These are phyloP conservation scores for Alternaria panax DNA, from an alignment of 2,329 filamentous ascomycete genomes.

Conservation along the genomic window DNA sequence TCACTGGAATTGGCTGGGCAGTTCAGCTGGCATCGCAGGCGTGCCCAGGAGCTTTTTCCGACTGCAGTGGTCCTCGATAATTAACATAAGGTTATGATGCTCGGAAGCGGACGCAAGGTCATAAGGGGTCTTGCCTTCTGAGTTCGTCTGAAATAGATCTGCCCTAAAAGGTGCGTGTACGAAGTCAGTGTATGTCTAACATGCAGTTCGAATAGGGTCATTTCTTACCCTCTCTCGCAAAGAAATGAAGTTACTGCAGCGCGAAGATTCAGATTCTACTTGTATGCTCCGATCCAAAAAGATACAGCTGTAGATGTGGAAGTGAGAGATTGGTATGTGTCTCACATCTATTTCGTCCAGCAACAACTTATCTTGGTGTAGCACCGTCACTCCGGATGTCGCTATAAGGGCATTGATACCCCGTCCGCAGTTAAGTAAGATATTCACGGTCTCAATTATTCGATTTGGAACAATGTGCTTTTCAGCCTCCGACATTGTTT, in stretches of 20 bases:
- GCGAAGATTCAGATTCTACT: slow-evolving; percentile 29
- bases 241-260: slow-evolving; percentile 22
- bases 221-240: slow-evolving; percentile 24
- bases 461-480: slow-evolving; percentile 17
- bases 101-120: slow-evolving; percentile 26
- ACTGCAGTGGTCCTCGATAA: slow-evolving; percentile 16
- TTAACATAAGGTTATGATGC: slow-evolving; percentile 24
- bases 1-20: slow-evolving; percentile 2
- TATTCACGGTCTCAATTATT: slow-evolving; percentile 24
- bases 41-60: slow-evolving; percentile 19
- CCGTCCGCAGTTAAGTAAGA: slow-evolving; percentile 29
- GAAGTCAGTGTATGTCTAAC: too few species aligned
- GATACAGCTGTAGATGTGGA: too few species aligned
- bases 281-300: slow-evolving; percentile 33
- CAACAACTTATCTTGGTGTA: too few species aligned
- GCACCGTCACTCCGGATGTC: slow-evolving; percentile 21
- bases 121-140: slow-evolving; percentile 29
- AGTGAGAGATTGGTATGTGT: too few species aligned
- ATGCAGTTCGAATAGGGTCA: too few species aligned
- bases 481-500: slow-evolving; percentile 32
- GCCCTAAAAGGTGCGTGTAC: too few species aligned
- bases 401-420: slow-evolving; percentile 26
- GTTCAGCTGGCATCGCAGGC: slow-evolving; percentile 21
- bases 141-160: slow-evolving; percentile 21
- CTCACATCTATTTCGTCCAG: too few species aligned